Base-by-base conservation (phyloP, 176 grass and related monocot genomes). In the Secale cereale region DNA sequence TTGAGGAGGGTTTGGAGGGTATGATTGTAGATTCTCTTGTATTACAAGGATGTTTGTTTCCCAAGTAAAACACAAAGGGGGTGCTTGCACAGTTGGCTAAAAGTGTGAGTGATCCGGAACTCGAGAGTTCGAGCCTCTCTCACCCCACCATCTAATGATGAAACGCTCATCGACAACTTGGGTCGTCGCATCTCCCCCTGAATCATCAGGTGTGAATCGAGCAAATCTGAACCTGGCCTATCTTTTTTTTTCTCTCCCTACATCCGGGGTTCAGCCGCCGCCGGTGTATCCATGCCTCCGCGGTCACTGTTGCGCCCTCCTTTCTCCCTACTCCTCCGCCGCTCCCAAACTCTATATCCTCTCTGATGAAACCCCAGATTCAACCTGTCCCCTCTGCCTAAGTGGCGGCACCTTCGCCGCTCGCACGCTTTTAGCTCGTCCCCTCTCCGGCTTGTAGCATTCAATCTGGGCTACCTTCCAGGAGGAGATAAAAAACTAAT, bases 401-500 rank as follows among this genome's bases (percentile, higher is more conserved):
- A 90, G 80, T 52, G 30, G 50, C 85, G 85, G 54, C 54, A 32
- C 87, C 64, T n/a, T 85, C 82, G 91, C 83, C 66, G 63, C 70
- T n/a, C 35, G 70, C 40, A 36, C 40, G n/a, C n/a, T n/a, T n/a
- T n/a, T n/a, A 71, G 3, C 63, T 70, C 77, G 76, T 32, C 32
- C 32, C 36, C 61, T 78, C n/a, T 83, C 83, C 83, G 93, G 85
- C 83, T 98, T 87, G 93, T 98, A 57, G 91, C 85, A 37, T 95
- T 98, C 88, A 98, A 95, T 32, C 67, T 98, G 85, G 95, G 95
- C 14, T 98, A 98, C 85, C 89, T 98, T 75, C 93, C 93, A 25
- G 93, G 93, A 78, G 95, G 93, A 87, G 93, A 98, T 80, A 92
- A 98, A 89, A 83, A 85, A 76, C 29, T 98, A 85, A 88, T 93